Evolutionary conservation across 805 yeast genomes (phyloP).

Genomic region (Spathaspora arborariae): DNA sequence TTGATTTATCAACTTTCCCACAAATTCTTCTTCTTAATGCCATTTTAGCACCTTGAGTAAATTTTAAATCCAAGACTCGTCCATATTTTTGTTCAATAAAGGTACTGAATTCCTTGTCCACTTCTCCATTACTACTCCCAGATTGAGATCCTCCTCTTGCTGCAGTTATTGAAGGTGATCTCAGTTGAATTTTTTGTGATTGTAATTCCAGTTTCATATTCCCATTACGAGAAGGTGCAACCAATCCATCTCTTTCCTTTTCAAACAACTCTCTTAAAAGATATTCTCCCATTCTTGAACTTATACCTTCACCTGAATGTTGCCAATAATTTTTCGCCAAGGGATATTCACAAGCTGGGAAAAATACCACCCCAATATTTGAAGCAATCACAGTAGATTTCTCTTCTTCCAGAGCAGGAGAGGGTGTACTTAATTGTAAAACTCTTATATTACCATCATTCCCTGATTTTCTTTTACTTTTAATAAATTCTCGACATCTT

Average conservation of each 20-base stretch:
- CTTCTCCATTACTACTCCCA: constrained; percentile 17
- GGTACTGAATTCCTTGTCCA: constrained; percentile 52
- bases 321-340: constrained; percentile 92
- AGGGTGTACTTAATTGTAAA: constrained; percentile 67
- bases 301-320: constrained; percentile 94
- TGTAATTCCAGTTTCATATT: constrained; percentile 32
- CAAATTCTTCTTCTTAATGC: constrained; percentile 75
- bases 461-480: constrained; percentile 35
- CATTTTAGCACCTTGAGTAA: constrained; percentile 69
- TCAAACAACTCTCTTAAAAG: constrained; percentile 56
- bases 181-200: constrained; percentile 27
- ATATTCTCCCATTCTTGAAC: constrained; percentile 86
- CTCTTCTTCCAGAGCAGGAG: constrained; percentile 60
- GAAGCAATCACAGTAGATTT: constrained; percentile 59
- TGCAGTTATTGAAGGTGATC: constrained; percentile 30
- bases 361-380: constrained; percentile 74
- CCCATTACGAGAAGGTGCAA: constrained; percentile 5
- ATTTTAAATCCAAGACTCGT: constrained; percentile 75
- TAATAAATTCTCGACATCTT: constrained; percentile 77
- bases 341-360: constrained; percentile 53
- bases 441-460: constrained; percentile 47
- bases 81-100: constrained; percentile 90
- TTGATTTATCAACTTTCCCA: constrained; percentile 50
- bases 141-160: constrained; percentile 17
- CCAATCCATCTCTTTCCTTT: constrained; percentile 9